Conservation (phyloP, 2,329 filamentous ascomycete species). For the Daldinia eschscholtzii region DNA sequence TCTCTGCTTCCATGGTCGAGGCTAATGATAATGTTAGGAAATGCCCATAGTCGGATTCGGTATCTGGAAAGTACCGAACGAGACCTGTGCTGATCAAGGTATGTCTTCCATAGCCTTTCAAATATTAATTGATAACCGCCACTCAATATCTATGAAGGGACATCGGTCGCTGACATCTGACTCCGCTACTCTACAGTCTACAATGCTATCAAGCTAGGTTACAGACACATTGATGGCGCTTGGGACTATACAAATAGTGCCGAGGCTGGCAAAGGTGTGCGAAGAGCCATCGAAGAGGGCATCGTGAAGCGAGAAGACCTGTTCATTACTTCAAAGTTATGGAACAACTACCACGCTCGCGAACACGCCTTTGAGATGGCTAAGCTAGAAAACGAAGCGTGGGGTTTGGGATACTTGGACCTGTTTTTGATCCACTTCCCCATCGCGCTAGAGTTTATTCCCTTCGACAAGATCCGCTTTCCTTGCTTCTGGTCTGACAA, state of each 20-base stretch:
- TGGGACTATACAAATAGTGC: slow-evolving; percentile 74
- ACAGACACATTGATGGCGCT: slow-evolving; percentile 65
- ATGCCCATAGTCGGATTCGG: slow-evolving; percentile 59
- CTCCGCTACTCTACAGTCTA: slow-evolving; percentile 65
- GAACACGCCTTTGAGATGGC: slow-evolving; percentile 73
- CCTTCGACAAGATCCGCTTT: slow-evolving; percentile 56
- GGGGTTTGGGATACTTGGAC: slow-evolving; percentile 76
- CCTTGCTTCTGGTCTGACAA: slow-evolving; percentile 59
- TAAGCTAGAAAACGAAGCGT: slow-evolving; percentile 70
- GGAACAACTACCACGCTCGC: slow-evolving; percentile 73
- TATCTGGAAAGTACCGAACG: slow-evolving; percentile 57
- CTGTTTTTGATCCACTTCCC: slow-evolving; percentile 77
- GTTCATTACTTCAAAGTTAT: slow-evolving; percentile 76
- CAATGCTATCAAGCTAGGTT: slow-evolving; percentile 67
- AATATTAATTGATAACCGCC: not conserved
- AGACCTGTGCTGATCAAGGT: slow-evolving; percentile 53
- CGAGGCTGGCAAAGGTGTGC: slow-evolving; percentile 74
- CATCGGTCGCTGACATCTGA: slow-evolving; percentile 53
- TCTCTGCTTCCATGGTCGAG: not conserved
- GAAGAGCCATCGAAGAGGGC: slow-evolving; percentile 66
- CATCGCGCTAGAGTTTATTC: slow-evolving; percentile 59
- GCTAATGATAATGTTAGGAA: slow-evolving; percentile 47
- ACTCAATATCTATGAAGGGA: not conserved
- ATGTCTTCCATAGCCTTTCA: slow-evolving; percentile 56
- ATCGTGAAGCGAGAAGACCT: slow-evolving; percentile 73